These are phyloP conservation scores for Adenanthera pavonina DNA, from an alignment of 306 rosid genomes.

Conservation along the genomic window DNA sequence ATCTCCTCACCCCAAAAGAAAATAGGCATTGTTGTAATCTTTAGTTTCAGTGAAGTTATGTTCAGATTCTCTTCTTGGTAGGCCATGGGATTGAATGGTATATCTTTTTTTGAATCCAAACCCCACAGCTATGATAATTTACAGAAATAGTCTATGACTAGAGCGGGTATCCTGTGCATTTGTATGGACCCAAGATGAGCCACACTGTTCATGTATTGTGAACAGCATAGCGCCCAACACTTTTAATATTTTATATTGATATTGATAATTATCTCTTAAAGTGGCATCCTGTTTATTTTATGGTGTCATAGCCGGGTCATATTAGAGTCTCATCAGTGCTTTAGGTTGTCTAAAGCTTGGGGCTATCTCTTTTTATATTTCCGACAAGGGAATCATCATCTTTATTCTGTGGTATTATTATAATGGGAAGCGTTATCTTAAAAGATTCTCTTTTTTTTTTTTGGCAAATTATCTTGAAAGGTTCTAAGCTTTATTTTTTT, in stretches of 20 bases:
- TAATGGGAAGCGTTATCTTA: constrained; percentile 8
- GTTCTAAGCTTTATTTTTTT: not conserved
- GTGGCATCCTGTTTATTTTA: not conserved
- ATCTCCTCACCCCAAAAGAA: constrained; percentile 26
- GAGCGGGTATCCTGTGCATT: no score
- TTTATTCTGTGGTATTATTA: constrained; percentile 2
- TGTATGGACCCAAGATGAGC: no score
- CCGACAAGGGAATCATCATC: not conserved
- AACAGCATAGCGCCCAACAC: no score
- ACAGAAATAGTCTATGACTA: constrained; percentile 16
- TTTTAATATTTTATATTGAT: no score
- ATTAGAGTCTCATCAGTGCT: not conserved
- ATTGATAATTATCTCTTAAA: constrained; percentile 8
- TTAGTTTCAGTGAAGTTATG: constrained; percentile 28
- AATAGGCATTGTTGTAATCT: constrained; percentile 22
- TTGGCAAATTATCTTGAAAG: not conserved
- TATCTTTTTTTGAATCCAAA: constrained; percentile 17
- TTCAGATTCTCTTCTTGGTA: constrained; percentile 39
- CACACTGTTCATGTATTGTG: no score
- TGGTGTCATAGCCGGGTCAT: not conserved
- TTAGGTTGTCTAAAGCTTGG: not conserved
- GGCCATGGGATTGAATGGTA: constrained; percentile 40
- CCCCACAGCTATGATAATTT: constrained; percentile 18
- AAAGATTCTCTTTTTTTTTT: not conserved
- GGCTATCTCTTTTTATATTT: not conserved